A percentile compares a stretch with the other conserved stretches of the same genome.
Evolutionary conservation across 2,329 filamentous ascomycete species (phyloP).

Genomic region (Trichoderma breve): DNA sequence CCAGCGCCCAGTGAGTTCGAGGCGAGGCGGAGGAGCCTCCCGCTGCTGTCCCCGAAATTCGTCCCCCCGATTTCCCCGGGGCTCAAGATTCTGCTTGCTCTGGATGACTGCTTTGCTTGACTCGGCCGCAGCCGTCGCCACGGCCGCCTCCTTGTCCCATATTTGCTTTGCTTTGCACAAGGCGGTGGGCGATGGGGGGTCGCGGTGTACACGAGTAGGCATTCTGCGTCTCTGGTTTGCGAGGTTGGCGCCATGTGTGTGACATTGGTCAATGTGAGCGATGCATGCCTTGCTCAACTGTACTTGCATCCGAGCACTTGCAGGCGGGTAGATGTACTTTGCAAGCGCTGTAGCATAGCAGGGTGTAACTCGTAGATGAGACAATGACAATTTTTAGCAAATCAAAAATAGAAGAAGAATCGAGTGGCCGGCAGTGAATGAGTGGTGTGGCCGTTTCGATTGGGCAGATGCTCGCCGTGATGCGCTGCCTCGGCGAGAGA

Average conservation of each 20-base stretch:
- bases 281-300: neutral
- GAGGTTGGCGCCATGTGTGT: conserved; percentile 1
- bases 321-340: neutral
- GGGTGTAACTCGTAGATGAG: neutral
- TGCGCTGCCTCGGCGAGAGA: neutral
- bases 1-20: neutral
- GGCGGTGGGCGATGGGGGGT: neutral
- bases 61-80: conserved; percentile 10
- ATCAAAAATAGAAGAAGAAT: neutral
- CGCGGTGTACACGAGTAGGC: neutral
- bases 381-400: neutral
- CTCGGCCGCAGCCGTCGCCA: neutral
- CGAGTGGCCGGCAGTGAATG: neutral
- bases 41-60: neutral
- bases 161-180: neutral
- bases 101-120: conserved; percentile 10
- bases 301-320: neutral
- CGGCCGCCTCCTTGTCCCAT: neutral
- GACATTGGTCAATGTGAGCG: neutral
- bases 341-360: neutral
- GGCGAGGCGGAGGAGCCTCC: neutral
- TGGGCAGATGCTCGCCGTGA: neutral
- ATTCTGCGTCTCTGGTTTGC: neutral
- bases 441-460: neutral
- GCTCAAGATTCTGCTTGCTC: conserved; percentile 15